Conservation (phyloP, 176 grass and related monocot species). For the Oryza glaberrima region DNA sequence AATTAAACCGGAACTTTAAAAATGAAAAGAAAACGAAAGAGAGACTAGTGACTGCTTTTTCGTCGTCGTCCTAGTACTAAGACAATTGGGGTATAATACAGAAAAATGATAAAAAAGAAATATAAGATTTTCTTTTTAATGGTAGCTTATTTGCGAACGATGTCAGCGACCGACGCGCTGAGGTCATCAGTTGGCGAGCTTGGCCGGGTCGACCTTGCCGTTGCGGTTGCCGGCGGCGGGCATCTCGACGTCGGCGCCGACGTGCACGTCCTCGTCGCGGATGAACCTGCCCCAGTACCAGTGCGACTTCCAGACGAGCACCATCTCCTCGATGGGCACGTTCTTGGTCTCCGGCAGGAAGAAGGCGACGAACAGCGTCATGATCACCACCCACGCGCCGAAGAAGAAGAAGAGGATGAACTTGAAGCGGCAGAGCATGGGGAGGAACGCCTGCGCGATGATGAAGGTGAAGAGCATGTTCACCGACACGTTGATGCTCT, state of each 20-base stretch:
- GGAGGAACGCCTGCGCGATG: constrained; percentile 88
- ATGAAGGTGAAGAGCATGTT: constrained; percentile 98
- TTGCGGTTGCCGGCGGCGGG: constrained; percentile 15
- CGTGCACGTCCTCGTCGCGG: constrained; percentile 67
- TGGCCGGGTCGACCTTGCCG: constrained; percentile 22
- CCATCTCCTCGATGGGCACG: constrained; percentile 96
- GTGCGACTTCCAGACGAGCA: constrained; percentile 81
- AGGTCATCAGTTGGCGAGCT: constrained; percentile 9
- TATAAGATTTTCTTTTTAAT: neutral
- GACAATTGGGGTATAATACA: constrained; percentile 22
- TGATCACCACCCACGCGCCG: constrained; percentile 80
- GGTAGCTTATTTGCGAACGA: neutral
- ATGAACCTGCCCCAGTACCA: constrained; percentile 95
- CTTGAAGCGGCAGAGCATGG: constrained; percentile 93
- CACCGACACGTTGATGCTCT: constrained; percentile 90
- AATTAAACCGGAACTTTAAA: neutral
- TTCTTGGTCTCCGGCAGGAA: constrained; percentile 98
- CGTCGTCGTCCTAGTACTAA: constrained; percentile 37
- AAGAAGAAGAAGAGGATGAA: constrained; percentile 98
- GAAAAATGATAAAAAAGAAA: constrained; percentile 17
- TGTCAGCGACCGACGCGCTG: too few species aligned
- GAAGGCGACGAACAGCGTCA: constrained; percentile 78
- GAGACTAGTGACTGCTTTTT: constrained; percentile 15
- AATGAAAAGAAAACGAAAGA: neutral
- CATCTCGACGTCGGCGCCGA: constrained; percentile 57